phyloP scores from a whole-genome alignment of 1,284 basidiomycete genomes.

The Cutaneotrichosporon sp. region DNA sequence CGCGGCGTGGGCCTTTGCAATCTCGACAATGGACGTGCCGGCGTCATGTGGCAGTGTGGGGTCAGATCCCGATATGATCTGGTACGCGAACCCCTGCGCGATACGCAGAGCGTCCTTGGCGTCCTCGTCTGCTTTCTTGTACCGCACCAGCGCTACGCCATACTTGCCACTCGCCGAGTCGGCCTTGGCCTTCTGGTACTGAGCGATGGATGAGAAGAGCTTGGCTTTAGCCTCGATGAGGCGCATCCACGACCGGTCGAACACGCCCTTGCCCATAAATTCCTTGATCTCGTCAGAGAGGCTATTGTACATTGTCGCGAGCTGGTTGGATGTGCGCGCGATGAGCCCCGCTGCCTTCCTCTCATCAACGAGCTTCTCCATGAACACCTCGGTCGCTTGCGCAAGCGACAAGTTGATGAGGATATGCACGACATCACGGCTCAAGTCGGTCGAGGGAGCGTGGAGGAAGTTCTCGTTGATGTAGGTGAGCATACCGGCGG shows the following conservation, averaged over 20 bases:
- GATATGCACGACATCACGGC: slow-evolving; percentile 90
- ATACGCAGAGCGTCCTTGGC: slow-evolving; percentile 81
- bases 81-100: slow-evolving; percentile 68
- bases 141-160: slow-evolving; percentile 80
- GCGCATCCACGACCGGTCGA: slow-evolving; percentile 88
- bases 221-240: slow-evolving; percentile 77
- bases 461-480: slow-evolving; percentile 99
- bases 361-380: slow-evolving; percentile 90
- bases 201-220: slow-evolving; percentile 79
- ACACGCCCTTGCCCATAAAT: slow-evolving; percentile 90
- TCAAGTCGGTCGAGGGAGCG: slow-evolving; percentile 95
- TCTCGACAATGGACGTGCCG: slow-evolving; percentile 70
- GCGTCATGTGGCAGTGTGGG: slow-evolving; percentile 88
- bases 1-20: slow-evolving; percentile 78
- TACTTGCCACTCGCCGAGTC: slow-evolving; percentile 77
- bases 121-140: slow-evolving; percentile 71
- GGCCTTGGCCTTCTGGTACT: slow-evolving; percentile 80
- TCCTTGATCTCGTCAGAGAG: slow-evolving; percentile 90
- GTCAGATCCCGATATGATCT: slow-evolving; percentile 68
- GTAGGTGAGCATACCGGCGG: slow-evolving; percentile 95
- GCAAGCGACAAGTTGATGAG: slow-evolving; percentile 81
- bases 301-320: slow-evolving; percentile 73
- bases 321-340: slow-evolving; percentile 80
- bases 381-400: slow-evolving; percentile 94
- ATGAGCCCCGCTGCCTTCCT: slow-evolving; percentile 79